phyloP scores from a whole-genome alignment of 2,329 filamentous ascomycete species.

The Talaromyces sp. region DNA sequence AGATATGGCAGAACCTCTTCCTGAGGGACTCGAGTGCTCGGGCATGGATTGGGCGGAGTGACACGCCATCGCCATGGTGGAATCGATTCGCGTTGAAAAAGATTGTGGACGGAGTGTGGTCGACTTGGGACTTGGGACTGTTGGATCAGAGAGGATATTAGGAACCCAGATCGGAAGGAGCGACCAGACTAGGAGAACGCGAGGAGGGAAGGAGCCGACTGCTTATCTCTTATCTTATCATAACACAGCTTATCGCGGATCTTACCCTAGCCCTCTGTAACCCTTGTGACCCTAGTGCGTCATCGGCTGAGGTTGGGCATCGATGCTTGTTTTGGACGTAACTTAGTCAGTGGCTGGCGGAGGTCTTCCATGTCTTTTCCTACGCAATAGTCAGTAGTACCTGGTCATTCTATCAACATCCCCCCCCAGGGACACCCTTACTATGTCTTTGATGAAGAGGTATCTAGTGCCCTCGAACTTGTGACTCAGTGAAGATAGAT shows the following conservation, averaged over 20 bases:
- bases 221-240: not conserved
- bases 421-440: not conserved
- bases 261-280: not conserved
- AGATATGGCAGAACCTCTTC: conserved; percentile 1
- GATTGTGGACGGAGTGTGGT: conserved; percentile 1
- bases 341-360: not conserved
- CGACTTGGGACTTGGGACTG: not conserved
- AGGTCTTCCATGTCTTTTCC: no score
- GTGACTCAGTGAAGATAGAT: not conserved
- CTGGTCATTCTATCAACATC: no score
- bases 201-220: not conserved
- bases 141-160: not conserved
- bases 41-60: not conserved
- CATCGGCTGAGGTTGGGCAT: not conserved
- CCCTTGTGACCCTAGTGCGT: not conserved
- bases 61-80: not conserved
- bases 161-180: not conserved
- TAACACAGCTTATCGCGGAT: not conserved
- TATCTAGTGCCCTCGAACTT: not conserved
- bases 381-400: not conserved
- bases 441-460: no score
- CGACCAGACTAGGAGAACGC: not conserved
- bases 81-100: not conserved
- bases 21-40: not conserved
- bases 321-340: not conserved